These are phyloP conservation scores for Colletotrichum scovillei DNA, from an alignment of 2,329 filamentous ascomycete genomes.

Conservation along the genomic window DNA sequence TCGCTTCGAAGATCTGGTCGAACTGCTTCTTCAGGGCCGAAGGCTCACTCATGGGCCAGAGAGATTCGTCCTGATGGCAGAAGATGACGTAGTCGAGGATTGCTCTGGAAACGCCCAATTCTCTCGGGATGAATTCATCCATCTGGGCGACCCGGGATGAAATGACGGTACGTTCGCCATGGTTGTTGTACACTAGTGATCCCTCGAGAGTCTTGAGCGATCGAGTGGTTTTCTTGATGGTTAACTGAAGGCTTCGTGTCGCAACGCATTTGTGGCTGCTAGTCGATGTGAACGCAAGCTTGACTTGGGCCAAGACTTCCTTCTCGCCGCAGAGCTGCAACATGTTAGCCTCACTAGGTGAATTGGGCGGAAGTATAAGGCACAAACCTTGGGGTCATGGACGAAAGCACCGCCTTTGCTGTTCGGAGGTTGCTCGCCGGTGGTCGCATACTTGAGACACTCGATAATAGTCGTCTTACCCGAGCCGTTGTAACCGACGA, in stretches of 20 bases:
- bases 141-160: constrained; percentile 86
- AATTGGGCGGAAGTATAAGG: background rate
- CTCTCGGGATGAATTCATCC: constrained; percentile 84
- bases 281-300: constrained; percentile 85
- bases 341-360: background rate
- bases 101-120: constrained; percentile 89
- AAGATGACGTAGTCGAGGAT: constrained; percentile 97
- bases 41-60: constrained; percentile 96
- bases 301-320: constrained; percentile 91
- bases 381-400: constrained; percentile 86
- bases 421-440: constrained; percentile 92
- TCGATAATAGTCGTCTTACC: constrained; percentile 99
- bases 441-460: constrained; percentile 97
- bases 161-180: constrained; percentile 82
- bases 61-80: constrained; percentile 96
- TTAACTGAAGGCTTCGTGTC: constrained; percentile 86
- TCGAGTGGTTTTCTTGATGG: constrained; percentile 82
- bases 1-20: constrained; percentile 96
- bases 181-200: constrained; percentile 78
- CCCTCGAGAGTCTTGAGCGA: constrained; percentile 88
- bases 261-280: constrained; percentile 84
- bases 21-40: constrained; percentile 90
- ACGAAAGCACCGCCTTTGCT: constrained; percentile 92
- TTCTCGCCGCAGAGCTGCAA: constrained; percentile 80
- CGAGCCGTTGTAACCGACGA: constrained; percentile 96